phyloP scores from a whole-genome alignment of 2,329 filamentous ascomycete genomes.

The Rosellinia necatrix region DNA sequence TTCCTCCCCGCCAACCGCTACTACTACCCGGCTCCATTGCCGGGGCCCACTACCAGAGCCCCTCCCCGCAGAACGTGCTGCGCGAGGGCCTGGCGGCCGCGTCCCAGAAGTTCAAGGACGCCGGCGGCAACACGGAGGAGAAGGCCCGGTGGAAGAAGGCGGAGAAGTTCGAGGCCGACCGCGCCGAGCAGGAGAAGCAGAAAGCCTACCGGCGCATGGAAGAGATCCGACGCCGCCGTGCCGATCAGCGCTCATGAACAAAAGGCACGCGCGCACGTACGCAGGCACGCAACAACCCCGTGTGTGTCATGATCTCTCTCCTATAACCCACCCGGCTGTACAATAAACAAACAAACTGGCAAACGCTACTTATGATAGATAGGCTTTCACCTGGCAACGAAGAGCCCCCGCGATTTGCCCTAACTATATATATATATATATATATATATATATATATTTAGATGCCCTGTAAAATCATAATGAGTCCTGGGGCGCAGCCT shows the following conservation, averaged over 20 bases:
- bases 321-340: no score
- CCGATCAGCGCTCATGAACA: conserved; percentile 9
- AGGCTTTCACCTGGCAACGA: no score
- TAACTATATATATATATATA: no score
- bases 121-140: conserved; percentile 23
- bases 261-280: no score
- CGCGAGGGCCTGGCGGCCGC: neutral
- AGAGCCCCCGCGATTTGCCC: no score
- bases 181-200: conserved; percentile 44
- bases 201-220: conserved; percentile 42
- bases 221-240: conserved; percentile 28
- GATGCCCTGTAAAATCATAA: no score
- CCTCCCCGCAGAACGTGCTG: conserved; percentile 41
- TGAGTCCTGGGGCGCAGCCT: no score
- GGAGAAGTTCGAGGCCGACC: conserved; percentile 36
- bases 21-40: neutral
- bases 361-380: no score
- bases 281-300: no score
- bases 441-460: no score
- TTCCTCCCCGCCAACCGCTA: conserved; percentile 26
- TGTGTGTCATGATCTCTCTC: no score
- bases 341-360: no score
- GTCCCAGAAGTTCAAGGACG: conserved; percentile 8
- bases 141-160: conserved; percentile 34
- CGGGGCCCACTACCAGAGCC: conserved; percentile 18